Percentiles rank a stretch among this genome's conserved stretches.
phyloP scores from a whole-genome alignment of 371 early-diverging fungal genomes.

The Enteropsectra breve region DNA sequence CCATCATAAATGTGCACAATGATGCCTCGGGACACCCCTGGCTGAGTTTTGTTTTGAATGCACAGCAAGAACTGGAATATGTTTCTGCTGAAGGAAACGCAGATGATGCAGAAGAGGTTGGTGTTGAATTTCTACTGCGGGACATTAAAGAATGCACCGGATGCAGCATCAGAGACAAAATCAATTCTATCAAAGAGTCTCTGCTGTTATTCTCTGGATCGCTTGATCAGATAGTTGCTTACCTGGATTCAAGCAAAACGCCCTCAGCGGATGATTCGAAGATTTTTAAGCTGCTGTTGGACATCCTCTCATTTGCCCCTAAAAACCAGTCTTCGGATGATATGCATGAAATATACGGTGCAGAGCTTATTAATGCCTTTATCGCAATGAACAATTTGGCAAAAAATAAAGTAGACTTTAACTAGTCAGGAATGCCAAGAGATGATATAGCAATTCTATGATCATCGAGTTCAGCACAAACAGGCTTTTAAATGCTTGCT shows the following conservation, averaged over 20 bases:
- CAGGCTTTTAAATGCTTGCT: too few species aligned
- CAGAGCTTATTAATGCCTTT: slow-evolving; percentile 37
- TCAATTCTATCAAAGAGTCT: slow-evolving; percentile 43
- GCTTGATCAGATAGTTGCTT: slow-evolving; percentile 45
- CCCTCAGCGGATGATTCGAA: slow-evolving; percentile 39
- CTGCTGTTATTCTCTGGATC: slow-evolving; percentile 34
- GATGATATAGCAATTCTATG: too few species aligned
- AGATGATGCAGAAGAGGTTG: slow-evolving; percentile 98
- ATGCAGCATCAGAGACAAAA: slow-evolving; percentile 42
- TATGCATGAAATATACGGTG: slow-evolving; percentile 22
- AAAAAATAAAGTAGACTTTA: slow-evolving; percentile 12
- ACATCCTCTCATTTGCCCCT: slow-evolving; percentile 52
- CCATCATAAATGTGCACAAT: slow-evolving; percentile 56
- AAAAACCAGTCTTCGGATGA: slow-evolving; percentile 20
- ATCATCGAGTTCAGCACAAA: too few species aligned
- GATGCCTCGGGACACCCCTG: slow-evolving; percentile 47
- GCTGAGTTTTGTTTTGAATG: slow-evolving; percentile 71
- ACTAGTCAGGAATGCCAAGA: too few species aligned
- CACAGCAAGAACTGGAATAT: slow-evolving; percentile 79
- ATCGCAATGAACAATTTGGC: slow-evolving; percentile 32
- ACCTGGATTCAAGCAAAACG: slow-evolving; percentile 36
- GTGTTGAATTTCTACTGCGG: slow-evolving; percentile 93
- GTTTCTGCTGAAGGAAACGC: slow-evolving; percentile 84
- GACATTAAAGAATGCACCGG: slow-evolving; percentile 65
- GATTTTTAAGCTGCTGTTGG: slow-evolving; percentile 47